Base-by-base conservation (phyloP, 495 filamentous ascomycete genomes). In the Xylaria venustula region DNA sequence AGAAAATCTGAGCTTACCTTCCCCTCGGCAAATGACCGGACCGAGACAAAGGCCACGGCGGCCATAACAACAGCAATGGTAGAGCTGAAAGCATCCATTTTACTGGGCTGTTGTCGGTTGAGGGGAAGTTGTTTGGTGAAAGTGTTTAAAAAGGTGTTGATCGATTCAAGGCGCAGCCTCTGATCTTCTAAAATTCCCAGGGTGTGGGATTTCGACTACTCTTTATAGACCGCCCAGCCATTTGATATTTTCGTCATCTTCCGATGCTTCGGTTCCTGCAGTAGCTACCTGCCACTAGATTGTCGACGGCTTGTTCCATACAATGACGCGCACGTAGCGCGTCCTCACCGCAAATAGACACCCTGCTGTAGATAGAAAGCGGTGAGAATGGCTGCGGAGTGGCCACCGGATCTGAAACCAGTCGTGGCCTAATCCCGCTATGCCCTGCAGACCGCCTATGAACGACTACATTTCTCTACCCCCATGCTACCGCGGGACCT, bases 91-190 rank as follows among this genome's bases (percentile, higher is more conserved):
- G 60, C 52, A 40, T 62, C 60, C 60, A 62, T 62, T 42, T 62
- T 57, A 25, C 19, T 11, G 20, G 42, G 46, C 52, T 56, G 60
- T 51, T 26, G 26, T 42, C 12, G 32, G 37, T 8, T 2, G 15
- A 1, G 14, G n/a, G 51, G 34, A 12, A 4, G 14, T 3, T 26
- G 34, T 41, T 51, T 8, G 51, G 42, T 40, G 34, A 47, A 40
- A 50, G 51, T 62, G 58, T 36, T 61, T 48, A 28, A 19, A 49
- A 57, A 55, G 45, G 40, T 46, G 48, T 30, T 54, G 49, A 47
- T 61, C 37, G 50, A 28, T 32, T 61, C 20, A 61, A 61, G 58
- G 58, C 58, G 19, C 45, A 17, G 60, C 60, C 60, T 62, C 45
- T 62, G n/a, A 45, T 23, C 25, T 40, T 15, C 30, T 32, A 40